phyloP scores from a whole-genome alignment of 2,329 filamentous ascomycete species.

The Dichotomopilus funicola region DNA sequence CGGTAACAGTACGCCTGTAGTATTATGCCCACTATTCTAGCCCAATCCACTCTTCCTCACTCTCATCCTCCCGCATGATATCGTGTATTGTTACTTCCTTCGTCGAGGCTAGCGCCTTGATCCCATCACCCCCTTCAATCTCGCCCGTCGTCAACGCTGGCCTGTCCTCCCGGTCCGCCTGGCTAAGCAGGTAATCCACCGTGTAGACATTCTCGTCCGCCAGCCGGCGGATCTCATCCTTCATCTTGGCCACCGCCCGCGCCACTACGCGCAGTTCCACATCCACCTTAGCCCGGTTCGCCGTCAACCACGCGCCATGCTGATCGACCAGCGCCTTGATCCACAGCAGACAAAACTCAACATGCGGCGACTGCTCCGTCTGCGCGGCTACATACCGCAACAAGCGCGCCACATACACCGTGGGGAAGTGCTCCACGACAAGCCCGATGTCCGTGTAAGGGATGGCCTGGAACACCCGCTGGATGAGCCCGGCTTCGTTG shows the following conservation, averaged over 20 bases:
- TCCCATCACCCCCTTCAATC: conserved; percentile 19
- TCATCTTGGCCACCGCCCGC: conserved; percentile 71
- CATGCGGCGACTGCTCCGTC: conserved; percentile 82
- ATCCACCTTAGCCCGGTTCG: conserved; percentile 71
- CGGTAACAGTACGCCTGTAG: background rate
- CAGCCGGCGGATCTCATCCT: conserved; percentile 72
- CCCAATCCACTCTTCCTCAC: conserved; percentile 43
- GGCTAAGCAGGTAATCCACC: conserved; percentile 70
- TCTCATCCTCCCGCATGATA: conserved; percentile 29
- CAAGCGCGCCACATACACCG: conserved; percentile 78
- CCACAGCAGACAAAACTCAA: conserved; percentile 94
- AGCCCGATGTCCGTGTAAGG: conserved; percentile 69
- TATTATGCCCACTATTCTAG: conserved; percentile 34
- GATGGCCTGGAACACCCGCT: conserved; percentile 77
- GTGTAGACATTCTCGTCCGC: conserved; percentile 86
- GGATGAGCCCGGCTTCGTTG: conserved; percentile 76
- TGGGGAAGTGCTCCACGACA: conserved; percentile 71
- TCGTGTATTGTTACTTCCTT: conserved; percentile 22
- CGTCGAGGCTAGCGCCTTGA: conserved; percentile 27
- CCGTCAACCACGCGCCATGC: conserved; percentile 79
- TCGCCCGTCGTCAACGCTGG: conserved; percentile 20
- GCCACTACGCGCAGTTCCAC: conserved; percentile 79
- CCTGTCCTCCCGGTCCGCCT: conserved; percentile 32
- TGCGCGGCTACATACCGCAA: conserved; percentile 83
- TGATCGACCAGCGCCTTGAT: conserved; percentile 74